A percentile compares a stretch with the other conserved stretches of the same genome.
These are phyloP conservation scores for Pyrenophora teres DNA, from an alignment of 2,329 filamentous ascomycete genomes.

Conservation along the genomic window DNA sequence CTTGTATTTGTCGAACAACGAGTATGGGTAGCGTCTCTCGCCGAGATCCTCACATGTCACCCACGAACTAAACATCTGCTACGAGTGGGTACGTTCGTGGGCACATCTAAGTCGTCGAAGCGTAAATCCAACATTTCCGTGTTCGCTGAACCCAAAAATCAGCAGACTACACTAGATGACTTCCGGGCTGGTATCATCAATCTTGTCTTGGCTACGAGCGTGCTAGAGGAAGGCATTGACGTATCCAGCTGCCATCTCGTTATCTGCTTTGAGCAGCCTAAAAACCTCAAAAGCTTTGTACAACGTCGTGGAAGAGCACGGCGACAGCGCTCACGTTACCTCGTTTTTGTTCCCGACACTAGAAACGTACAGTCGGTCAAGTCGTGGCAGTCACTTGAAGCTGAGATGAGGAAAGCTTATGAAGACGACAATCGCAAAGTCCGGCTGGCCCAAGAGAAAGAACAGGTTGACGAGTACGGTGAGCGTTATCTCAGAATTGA, in stretches of 20 bases:
- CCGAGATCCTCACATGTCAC: constrained; percentile 44
- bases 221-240: constrained; percentile 66
- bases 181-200: constrained; percentile 60
- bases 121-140: constrained; percentile 57
- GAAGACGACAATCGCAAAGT: constrained; percentile 65
- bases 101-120: constrained; percentile 51
- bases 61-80: constrained; percentile 42
- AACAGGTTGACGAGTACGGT: constrained; percentile 56
- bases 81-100: constrained; percentile 58
- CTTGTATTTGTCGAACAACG: constrained; percentile 56
- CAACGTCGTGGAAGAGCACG: constrained; percentile 69
- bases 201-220: constrained; percentile 62
- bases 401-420: constrained; percentile 72
- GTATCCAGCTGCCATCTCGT: constrained; percentile 67
- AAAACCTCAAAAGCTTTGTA: constrained; percentile 67
- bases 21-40: constrained; percentile 50
- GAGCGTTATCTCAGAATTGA: constrained; percentile 26
- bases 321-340: constrained; percentile 60
- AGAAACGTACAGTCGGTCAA: constrained; percentile 39
- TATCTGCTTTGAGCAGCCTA: constrained; percentile 66
- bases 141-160: constrained; percentile 53
- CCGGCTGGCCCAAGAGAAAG: constrained; percentile 51
- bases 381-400: constrained; percentile 71
- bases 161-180: constrained; percentile 58
- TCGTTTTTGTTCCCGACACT: constrained; percentile 54